These are phyloP conservation scores for Gastrolobium villosum DNA, from an alignment of 306 rosid species.

Conservation along the genomic window DNA sequence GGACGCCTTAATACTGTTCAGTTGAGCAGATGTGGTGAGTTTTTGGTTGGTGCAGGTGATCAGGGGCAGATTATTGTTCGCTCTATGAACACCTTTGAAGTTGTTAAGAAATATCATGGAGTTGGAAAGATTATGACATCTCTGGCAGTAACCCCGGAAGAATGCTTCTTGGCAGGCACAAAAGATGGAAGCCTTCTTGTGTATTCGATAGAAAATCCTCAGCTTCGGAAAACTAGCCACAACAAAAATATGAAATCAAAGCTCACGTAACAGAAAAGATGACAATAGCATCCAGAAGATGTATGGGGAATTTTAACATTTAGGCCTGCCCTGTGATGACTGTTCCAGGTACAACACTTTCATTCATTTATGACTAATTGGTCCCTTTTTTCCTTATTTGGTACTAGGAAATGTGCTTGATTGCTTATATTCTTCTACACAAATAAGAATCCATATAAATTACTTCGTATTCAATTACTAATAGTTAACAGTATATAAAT, in stretches of 20 bases:
- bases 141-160: constrained; percentile 86
- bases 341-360: constrained; percentile 63
- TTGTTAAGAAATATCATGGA: constrained; percentile 80
- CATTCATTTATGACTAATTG: constrained; percentile 41
- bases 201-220: constrained; percentile 92
- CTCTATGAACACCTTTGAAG: constrained; percentile 92
- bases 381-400: constrained; percentile 10
- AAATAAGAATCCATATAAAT: background rate
- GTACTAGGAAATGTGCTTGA: constrained; percentile 46
- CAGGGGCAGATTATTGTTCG: constrained; percentile 96
- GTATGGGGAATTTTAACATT: constrained; percentile 47
- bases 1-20: constrained; percentile 92
- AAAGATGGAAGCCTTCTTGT: constrained; percentile 93
- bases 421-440: constrained; percentile 9
- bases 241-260: constrained; percentile 67
- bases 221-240: constrained; percentile 66
- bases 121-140: constrained; percentile 88
- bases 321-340: constrained; percentile 52
- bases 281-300: constrained; percentile 44
- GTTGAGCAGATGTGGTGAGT: constrained; percentile 90
- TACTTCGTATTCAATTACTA: constrained; percentile 9
- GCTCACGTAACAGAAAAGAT: constrained; percentile 54
- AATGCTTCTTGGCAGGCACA: constrained; percentile 96
- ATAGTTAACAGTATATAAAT: constrained; percentile 10
- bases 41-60: constrained; percentile 94